Percentiles rank a stretch among this genome's conserved stretches.
Evolutionary conservation across 1,139 yeast species (phyloP).

Genomic region (Kodamaea anthophila): DNA sequence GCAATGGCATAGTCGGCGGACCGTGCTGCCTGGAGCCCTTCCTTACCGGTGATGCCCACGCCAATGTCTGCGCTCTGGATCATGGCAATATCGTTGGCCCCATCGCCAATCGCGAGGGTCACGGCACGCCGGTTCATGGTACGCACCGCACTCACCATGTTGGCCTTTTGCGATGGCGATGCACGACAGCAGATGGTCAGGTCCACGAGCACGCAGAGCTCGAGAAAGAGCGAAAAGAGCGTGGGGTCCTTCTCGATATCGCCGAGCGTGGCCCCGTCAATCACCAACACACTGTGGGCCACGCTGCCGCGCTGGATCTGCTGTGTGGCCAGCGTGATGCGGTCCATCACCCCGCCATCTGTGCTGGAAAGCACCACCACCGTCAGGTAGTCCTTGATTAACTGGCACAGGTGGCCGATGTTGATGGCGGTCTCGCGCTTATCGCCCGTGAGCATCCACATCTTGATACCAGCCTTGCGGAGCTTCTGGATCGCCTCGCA

Average conservation of each 20-base stretch:
- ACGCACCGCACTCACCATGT: constrained; percentile 77
- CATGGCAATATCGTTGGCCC: constrained; percentile 99
- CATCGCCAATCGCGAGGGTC: constrained; percentile 97
- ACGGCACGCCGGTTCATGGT: constrained; percentile 59
- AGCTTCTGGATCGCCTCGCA: constrained; percentile 89
- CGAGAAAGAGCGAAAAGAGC: constrained; percentile 67
- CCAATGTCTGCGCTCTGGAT: constrained; percentile 98
- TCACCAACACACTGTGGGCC: constrained; percentile 90
- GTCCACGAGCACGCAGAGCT: constrained; percentile 79
- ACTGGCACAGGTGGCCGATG: constrained; percentile 89
- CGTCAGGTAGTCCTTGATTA: constrained; percentile 89
- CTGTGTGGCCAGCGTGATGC: constrained; percentile 53
- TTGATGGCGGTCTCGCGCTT: constrained; percentile 96
- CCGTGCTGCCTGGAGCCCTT: constrained; percentile 94
- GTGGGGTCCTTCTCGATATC: constrained; percentile 68
- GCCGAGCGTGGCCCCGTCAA: constrained; percentile 82
- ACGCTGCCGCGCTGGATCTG: constrained; percentile 63
- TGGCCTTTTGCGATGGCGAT: constrained; percentile 92
- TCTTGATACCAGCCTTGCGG: constrained; percentile 84
- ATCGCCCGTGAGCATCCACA: constrained; percentile 99
- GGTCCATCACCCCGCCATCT: constrained; percentile 47
- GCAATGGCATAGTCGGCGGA: constrained; percentile 94
- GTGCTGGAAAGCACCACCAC: constrained; percentile 69
- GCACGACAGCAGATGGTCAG: constrained; percentile 95
- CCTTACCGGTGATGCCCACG: constrained; percentile 93